Conservation (phyloP, 1,139 yeast genomes). For the Hansenula lynferdii region DNA sequence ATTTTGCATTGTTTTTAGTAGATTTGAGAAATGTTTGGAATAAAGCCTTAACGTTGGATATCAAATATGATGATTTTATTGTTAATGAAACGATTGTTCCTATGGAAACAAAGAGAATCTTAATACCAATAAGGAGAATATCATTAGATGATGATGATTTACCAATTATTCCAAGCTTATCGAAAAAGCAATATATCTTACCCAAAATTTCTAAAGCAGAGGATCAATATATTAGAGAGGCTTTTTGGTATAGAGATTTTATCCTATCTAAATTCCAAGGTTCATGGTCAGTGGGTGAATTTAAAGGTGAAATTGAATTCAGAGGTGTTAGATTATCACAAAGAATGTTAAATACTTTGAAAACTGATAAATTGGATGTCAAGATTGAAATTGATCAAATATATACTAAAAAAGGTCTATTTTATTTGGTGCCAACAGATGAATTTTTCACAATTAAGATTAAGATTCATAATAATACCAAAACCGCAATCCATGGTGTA, state of each 20-base stretch:
- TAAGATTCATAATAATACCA: slow-evolving; percentile 40
- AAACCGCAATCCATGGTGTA: slow-evolving; percentile 43
- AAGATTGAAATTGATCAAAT: too few relatives aligned
- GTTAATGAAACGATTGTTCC: slow-evolving; percentile 28
- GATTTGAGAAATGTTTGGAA: slow-evolving; percentile 73
- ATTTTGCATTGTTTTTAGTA: slow-evolving; percentile 57
- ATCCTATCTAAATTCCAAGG: slow-evolving; percentile 58
- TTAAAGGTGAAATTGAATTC: slow-evolving; percentile 59
- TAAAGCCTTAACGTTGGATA: slow-evolving; percentile 32
- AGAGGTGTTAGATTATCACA: slow-evolving; percentile 58
- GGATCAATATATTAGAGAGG: slow-evolving; percentile 44
- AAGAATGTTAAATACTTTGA: slow-evolving; percentile 45
- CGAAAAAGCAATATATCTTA: slow-evolving; percentile 68
- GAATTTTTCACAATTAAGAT: slow-evolving; percentile 47
- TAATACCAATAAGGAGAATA: slow-evolving; percentile 65
- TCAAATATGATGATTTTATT: slow-evolving; percentile 40
- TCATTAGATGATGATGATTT: slow-evolving; percentile 39
- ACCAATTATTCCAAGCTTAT: slow-evolving; percentile 66
- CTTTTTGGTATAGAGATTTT: slow-evolving; percentile 78
- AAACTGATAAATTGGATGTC: slow-evolving; percentile 40
- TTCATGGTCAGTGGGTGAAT: slow-evolving; percentile 46
- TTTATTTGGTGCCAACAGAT: slow-evolving; percentile 32
- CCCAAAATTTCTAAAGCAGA: slow-evolving; percentile 51
- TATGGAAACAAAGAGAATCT: slow-evolving; percentile 48
- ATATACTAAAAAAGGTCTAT: slow-evolving; percentile 13